These are phyloP conservation scores for Penstemon davidsonii DNA, from an alignment of 257 asterid genomes.

Conservation along the genomic window DNA sequence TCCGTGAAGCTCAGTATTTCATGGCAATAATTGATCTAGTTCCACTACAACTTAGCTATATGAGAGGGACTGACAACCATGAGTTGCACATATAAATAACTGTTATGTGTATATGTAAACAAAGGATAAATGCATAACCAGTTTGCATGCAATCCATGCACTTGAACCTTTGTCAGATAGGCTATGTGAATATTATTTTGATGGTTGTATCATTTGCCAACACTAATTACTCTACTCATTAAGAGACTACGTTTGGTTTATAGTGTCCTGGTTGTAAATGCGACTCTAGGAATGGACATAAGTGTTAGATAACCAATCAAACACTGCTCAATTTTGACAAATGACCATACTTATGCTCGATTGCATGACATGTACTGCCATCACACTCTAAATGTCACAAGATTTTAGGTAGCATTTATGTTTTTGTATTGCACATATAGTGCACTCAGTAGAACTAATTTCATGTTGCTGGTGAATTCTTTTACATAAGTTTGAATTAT, in stretches of 20 bases:
- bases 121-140: too few species aligned
- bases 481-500: neutral
- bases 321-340: neutral
- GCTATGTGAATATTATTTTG: neutral
- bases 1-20: slow-evolving; percentile 20
- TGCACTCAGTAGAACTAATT: neutral
- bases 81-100: neutral
- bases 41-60: slow-evolving; percentile 13
- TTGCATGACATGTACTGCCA: neutral
- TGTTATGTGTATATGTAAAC: too few species aligned
- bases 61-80: neutral
- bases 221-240: neutral
- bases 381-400: neutral
- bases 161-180: neutral
- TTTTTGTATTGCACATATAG: neutral
- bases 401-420: neutral
- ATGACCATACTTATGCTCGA: neutral
- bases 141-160: too few species aligned
- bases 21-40: slow-evolving; percentile 22
- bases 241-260: neutral
- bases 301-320: neutral
- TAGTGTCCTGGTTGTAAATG: neutral
- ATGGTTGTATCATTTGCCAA: neutral
- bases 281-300: neutral
- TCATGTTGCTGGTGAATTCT: neutral